Base-by-base conservation (phyloP, 805 yeast species). In the Ascoidea tarda region DNA sequence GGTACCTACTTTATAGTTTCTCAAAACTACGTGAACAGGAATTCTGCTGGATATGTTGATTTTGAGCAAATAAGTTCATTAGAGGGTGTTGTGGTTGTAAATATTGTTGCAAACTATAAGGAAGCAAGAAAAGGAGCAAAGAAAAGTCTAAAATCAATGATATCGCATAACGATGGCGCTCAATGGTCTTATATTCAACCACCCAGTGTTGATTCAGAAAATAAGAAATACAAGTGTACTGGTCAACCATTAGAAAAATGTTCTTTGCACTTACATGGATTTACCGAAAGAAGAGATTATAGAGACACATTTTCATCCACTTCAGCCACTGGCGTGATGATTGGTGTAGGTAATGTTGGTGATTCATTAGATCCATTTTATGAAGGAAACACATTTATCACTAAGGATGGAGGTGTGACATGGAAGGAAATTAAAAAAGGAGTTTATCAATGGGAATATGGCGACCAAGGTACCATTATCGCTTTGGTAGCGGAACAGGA, bases 341-440 rank as follows among this genome's bases (percentile, higher is more conserved):
- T 91, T 58, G 97, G 85, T 12, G 79, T 85, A 14, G 99, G 99
- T 32, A 88, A 84, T 62, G 96, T 88, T 50, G 98, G 97, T 5
- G 77, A 73, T 32, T 56, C 59, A 6, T 68, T 91, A 52, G 68
- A 66, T 5, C 67, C 77, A 6, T 59, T 65, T 47, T 71, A 74
- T 2, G 77, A 81, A 49, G 76, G 84, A 0, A 72, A 84, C 1
- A 86, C 96, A 0, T 91, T 77, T 61, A 66, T 91, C 55, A 79
- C 96, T 3, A 71, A 74, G 10, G 97, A 93, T 67, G 99, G 91
- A 1, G 99, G 99, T 53, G 68, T 79, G 14, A 76, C 88, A 4
- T 91, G 98, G 98, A 77, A 66, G 51, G 95, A 87, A 66, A 70
- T 90, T 33, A 73, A 68, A 54, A 79, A 84, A 55, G 95, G 95